Conservation (phyloP, 1,284 basidiomycete species). For the Waitea zeae region DNA sequence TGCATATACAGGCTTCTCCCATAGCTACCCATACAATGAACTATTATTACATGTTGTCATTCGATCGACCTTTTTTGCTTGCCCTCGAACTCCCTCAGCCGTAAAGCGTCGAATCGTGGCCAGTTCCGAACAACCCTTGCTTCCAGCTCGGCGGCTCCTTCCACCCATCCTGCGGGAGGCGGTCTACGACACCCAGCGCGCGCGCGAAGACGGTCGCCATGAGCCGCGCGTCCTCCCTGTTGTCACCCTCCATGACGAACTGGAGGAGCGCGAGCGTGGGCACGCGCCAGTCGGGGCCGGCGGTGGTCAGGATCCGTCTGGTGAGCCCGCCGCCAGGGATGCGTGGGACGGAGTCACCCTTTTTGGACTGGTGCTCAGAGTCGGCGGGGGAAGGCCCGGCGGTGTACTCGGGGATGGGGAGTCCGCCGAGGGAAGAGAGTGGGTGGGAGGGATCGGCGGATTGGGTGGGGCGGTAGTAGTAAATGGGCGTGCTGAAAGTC, state of each 20-base stretch:
- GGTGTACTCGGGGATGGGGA: slow-evolving; percentile 1
- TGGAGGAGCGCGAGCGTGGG: slow-evolving; percentile 40
- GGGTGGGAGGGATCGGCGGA: slow-evolving; percentile 18
- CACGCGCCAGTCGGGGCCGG: slow-evolving; percentile 12
- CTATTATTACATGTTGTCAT: too few relatives aligned
- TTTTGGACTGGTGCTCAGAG: slow-evolving; percentile 14
- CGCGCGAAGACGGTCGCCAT: slow-evolving; percentile 37
- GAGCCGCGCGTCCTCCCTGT: slow-evolving; percentile 48
- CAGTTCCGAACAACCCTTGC: slow-evolving; percentile 54
- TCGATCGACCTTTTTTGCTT: too few relatives aligned
- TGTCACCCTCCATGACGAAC: slow-evolving; percentile 66
- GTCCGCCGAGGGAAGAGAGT: slow-evolving; percentile 1
- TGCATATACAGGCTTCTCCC: too few relatives aligned
- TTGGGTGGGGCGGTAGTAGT: slow-evolving; percentile 33
- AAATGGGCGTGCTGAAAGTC: slow-evolving; percentile 34
- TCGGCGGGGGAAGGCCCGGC: slow-evolving; percentile 7
- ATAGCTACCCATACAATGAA: too few relatives aligned
- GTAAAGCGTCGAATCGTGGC: slow-evolving; percentile 52
- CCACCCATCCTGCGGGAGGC: slow-evolving; percentile 21
- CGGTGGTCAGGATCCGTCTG: slow-evolving; percentile 29
- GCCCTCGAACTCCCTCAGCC: too few relatives aligned
- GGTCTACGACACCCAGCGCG: slow-evolving; percentile 21
- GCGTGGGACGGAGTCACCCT: slow-evolving; percentile 23
- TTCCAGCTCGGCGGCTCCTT: slow-evolving; percentile 46
- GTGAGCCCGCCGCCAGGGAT: slow-evolving; percentile 66